A percentile compares a stretch with the other conserved stretches of the same genome.
Evolutionary conservation across 345 rosid genomes (phyloP).

Genomic region (Arabis hirsuta): DNA sequence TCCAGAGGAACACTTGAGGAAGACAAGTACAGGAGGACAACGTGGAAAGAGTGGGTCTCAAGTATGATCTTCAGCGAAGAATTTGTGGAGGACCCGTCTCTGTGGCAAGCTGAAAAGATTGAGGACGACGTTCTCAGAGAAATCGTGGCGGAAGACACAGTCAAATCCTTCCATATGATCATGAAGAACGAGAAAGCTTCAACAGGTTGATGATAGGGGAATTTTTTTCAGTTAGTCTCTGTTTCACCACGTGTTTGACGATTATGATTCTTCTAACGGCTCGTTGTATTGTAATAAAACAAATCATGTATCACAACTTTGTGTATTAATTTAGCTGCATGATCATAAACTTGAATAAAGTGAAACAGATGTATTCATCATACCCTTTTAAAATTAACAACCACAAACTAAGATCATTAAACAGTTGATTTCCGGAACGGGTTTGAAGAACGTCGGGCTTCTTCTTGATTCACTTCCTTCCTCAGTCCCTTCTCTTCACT

Average conservation of each 20-base stretch:
- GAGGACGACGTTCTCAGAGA: slow-evolving; percentile 84
- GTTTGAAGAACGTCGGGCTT: slow-evolving; percentile 51
- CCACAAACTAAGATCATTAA: slow-evolving; percentile 38
- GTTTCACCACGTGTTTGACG: slow-evolving; percentile 13
- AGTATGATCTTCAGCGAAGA: slow-evolving; percentile 92
- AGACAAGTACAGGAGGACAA: slow-evolving; percentile 83
- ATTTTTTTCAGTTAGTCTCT: background rate
- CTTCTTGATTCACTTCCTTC: slow-evolving; percentile 38
- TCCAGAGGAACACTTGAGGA: slow-evolving; percentile 82
- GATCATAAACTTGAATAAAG: slow-evolving; percentile 29
- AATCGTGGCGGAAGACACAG: slow-evolving; percentile 73
- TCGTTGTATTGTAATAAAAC: slow-evolving; percentile 24
- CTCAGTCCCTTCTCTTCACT: slow-evolving; percentile 38
- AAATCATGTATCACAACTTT: background rate
- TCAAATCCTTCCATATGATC: slow-evolving; percentile 86
- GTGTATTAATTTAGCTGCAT: slow-evolving; percentile 11
- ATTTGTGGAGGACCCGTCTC: slow-evolving; percentile 82
- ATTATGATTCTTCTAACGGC: slow-evolving; percentile 9
- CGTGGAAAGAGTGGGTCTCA: slow-evolving; percentile 97
- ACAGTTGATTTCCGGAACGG: slow-evolving; percentile 56
- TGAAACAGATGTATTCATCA: slow-evolving; percentile 18
- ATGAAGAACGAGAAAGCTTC: slow-evolving; percentile 95
- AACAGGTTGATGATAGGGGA: slow-evolving; percentile 48
- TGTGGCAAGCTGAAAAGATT: slow-evolving; percentile 82
- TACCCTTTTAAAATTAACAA: background rate